phyloP scores from a whole-genome alignment of 2,329 filamentous ascomycete species.

The Calonectria hawksworthii region DNA sequence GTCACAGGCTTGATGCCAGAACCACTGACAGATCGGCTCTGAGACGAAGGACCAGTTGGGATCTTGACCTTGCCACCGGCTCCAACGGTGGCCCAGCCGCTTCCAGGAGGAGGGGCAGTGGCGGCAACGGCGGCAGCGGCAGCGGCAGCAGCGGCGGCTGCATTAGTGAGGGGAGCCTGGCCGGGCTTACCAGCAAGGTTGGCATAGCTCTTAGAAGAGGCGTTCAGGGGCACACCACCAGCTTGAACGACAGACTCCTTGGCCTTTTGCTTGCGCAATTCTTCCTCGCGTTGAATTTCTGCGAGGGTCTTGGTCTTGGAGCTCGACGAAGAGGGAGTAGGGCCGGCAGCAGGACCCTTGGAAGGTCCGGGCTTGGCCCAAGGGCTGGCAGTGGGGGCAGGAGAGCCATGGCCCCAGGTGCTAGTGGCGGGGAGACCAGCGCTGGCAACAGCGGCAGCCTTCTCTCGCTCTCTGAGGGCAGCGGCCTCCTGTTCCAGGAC shows the following conservation, averaged over 20 bases:
- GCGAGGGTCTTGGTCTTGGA: constrained; percentile 88
- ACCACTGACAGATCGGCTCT: constrained; percentile 61
- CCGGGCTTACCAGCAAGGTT: constrained; percentile 88
- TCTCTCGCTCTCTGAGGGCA: constrained; percentile 72
- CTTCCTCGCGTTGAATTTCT: constrained; percentile 97
- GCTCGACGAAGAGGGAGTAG: constrained; percentile 39
- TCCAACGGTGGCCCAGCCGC: constrained; percentile 94
- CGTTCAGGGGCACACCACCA: constrained; percentile 60
- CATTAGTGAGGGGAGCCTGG: constrained; percentile 53
- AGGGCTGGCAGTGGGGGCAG: constrained; percentile 74
- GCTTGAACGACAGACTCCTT: constrained; percentile 64
- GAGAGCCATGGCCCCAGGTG: constrained; percentile 88
- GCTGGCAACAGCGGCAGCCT: constrained; percentile 61
- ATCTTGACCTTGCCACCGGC: constrained; percentile 92
- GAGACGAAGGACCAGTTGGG: constrained; percentile 71
- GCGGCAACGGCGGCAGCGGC: constrained; percentile 55
- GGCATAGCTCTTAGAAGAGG: constrained; percentile 91
- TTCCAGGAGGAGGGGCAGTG: constrained; percentile 46
- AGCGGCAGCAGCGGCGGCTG: constrained; percentile 56
- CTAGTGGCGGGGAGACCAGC: constrained; percentile 85
- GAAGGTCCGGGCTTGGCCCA: constrained; percentile 75
- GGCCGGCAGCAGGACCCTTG: constrained; percentile 53
- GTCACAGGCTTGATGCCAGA: constrained; percentile 59
- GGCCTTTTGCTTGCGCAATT: constrained; percentile 80
- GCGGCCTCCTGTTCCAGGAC: constrained; percentile 84